phyloP scores from a whole-genome alignment of 148 eudicot genomes.

The Limonium bicolor region DNA sequence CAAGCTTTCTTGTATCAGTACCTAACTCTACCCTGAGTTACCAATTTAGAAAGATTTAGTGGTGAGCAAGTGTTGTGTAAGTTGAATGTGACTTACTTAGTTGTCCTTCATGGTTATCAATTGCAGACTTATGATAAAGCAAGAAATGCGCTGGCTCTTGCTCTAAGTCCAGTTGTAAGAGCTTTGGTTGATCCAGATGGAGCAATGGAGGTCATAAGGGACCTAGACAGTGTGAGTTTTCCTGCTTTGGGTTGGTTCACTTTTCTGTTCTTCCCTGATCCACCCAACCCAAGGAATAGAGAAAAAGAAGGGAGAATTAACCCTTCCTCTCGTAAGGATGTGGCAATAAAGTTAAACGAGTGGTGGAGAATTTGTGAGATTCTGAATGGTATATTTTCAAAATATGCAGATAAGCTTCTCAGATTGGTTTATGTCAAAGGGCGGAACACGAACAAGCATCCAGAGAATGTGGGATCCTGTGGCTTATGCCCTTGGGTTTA shows the following conservation, averaged over 20 bases:
- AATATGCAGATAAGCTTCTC: conserved; percentile 90
- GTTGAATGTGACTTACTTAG: too few species aligned
- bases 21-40: too few species aligned
- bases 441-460: conserved; percentile 86
- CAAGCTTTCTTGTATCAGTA: too few species aligned
- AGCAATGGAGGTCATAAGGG: conserved; percentile 73
- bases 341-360: too few species aligned
- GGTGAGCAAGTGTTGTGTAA: too few species aligned
- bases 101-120: conserved; percentile 8
- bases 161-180: conserved; percentile 90
- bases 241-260: background rate
- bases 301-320: too few species aligned
- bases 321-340: too few species aligned
- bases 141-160: conserved; percentile 96
- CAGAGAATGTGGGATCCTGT: conserved; percentile 99
- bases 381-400: background rate
- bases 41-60: too few species aligned
- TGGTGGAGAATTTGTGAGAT: conserved; percentile 1
- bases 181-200: conserved; percentile 99
- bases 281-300: too few species aligned
- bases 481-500: conserved; percentile 99
- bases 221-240: conserved; percentile 65
- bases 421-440: conserved; percentile 94
- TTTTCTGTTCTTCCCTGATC: background rate
- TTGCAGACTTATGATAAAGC: conserved; percentile 93